phyloP scores from a whole-genome alignment of 768 basidiomycete genomes.

The Hericium alpestre region DNA sequence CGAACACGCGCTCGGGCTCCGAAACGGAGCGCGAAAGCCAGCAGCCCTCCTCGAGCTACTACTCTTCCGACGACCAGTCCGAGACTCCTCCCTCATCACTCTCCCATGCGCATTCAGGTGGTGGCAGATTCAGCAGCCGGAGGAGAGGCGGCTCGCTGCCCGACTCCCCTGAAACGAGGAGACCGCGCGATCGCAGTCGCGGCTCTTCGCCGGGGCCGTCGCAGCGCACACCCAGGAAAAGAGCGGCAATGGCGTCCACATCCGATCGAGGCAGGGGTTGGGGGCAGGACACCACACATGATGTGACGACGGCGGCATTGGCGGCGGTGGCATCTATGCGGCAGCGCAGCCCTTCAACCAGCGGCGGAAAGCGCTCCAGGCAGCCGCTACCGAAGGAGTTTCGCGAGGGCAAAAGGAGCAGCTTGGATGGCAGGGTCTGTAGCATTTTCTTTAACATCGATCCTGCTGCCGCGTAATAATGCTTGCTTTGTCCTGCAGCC shows the following conservation, averaged over 20 bases:
- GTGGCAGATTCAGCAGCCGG: slow-evolving; percentile 18
- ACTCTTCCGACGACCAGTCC: slow-evolving; percentile 29
- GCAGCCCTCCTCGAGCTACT: slow-evolving; percentile 12
- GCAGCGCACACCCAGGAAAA: slow-evolving; percentile 30
- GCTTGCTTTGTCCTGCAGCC: background rate
- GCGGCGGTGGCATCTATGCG: slow-evolving; percentile 50
- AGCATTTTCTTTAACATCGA: background rate
- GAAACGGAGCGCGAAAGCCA: slow-evolving; percentile 70
- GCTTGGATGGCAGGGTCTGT: slow-evolving; percentile 34
- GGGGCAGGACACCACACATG: slow-evolving; percentile 20
- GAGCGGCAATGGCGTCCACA: slow-evolving; percentile 27
- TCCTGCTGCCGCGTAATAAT: background rate
- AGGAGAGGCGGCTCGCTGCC: slow-evolving; percentile 40
- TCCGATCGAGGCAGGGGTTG: slow-evolving; percentile 15
- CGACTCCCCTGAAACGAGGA: slow-evolving; percentile 29
- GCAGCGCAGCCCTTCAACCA: slow-evolving; percentile 31
- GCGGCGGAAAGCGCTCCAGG: slow-evolving; percentile 27
- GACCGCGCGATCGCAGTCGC: slow-evolving; percentile 10
- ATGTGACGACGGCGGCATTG: slow-evolving; percentile 47
- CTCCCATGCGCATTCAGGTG: slow-evolving; percentile 11
- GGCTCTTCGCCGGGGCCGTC: slow-evolving; percentile 30
- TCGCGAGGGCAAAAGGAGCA: slow-evolving; percentile 24
- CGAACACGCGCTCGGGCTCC: slow-evolving; percentile 48
- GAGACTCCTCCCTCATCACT: slow-evolving; percentile 27
- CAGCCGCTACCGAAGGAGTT: slow-evolving; percentile 46